Evolutionary conservation across 176 grass and related monocot species (phyloP).

Genomic region (Dendrocalamus sinicus): DNA sequence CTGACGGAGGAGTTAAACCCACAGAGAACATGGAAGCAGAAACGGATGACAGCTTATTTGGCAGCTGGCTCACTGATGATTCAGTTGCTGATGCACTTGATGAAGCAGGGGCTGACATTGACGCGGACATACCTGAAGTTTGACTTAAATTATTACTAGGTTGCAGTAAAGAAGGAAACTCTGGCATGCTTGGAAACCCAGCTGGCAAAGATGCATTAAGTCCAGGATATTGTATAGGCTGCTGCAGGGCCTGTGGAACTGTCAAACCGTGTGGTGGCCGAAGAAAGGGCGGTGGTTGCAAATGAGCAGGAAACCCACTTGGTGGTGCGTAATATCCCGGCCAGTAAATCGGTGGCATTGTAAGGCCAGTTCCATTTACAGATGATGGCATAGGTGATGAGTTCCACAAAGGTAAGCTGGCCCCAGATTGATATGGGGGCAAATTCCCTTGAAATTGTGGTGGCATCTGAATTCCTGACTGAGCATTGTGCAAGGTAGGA

Average conservation of each 20-base stretch:
- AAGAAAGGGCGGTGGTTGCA: slow-evolving; percentile 63
- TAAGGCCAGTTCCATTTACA: slow-evolving; percentile 59
- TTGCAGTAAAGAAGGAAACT: slow-evolving; percentile 73
- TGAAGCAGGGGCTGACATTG: slow-evolving; percentile 42
- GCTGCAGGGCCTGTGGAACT: slow-evolving; percentile 59
- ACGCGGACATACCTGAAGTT: slow-evolving; percentile 48
- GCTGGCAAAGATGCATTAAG: slow-evolving; percentile 58
- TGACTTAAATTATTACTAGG: slow-evolving; percentile 52
- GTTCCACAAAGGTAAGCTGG: slow-evolving; percentile 65
- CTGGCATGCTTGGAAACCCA: slow-evolving; percentile 69
- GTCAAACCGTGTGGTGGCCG: slow-evolving; percentile 59
- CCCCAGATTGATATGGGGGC: slow-evolving; percentile 73
- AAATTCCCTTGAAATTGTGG: slow-evolving; percentile 68
- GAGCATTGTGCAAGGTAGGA: slow-evolving; percentile 53
- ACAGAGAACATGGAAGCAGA: slow-evolving; percentile 51
- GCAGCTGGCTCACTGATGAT: slow-evolving; percentile 52
- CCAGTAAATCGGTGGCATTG: slow-evolving; percentile 84
- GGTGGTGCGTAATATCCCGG: slow-evolving; percentile 69
- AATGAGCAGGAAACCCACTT: slow-evolving; percentile 59
- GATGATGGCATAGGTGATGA: slow-evolving; percentile 57
- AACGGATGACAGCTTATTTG: slow-evolving; percentile 51
- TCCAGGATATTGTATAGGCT: slow-evolving; percentile 62
- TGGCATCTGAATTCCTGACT: slow-evolving; percentile 59
- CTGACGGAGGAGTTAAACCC: slow-evolving; percentile 47
- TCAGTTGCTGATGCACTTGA: slow-evolving; percentile 56